These are phyloP conservation scores for Wickerhamomyces alni DNA, from an alignment of 805 yeast genomes.

Conservation along the genomic window DNA sequence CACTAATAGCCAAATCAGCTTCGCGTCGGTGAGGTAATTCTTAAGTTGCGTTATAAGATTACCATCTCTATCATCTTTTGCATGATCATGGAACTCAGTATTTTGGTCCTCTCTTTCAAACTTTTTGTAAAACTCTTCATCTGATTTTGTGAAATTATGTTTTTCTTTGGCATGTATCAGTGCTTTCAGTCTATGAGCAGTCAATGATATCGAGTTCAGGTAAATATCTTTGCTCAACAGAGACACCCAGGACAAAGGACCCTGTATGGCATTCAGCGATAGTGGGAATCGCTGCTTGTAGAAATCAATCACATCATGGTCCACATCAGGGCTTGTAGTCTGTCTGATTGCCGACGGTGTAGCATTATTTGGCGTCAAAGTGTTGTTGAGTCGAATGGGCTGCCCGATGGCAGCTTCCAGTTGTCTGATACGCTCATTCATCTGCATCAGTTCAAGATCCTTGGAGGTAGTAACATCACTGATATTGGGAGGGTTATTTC, in stretches of 20 bases:
- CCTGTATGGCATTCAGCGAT: constrained; percentile 12
- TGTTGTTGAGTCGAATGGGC: not conserved
- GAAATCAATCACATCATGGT: constrained; percentile 9
- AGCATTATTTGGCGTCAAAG: not conserved
- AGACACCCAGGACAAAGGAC: constrained; percentile 21
- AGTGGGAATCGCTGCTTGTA: constrained; percentile 5
- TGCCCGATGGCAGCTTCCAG: constrained; percentile 11
- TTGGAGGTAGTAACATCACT: not conserved
- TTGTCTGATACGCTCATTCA: constrained; percentile 12
- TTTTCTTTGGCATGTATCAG: not conserved
- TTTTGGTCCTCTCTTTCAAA: constrained; percentile 3
- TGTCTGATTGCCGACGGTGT: no score
- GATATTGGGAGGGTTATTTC: not conserved
- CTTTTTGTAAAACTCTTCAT: constrained; percentile 4
- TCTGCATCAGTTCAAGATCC: constrained; percentile 1
- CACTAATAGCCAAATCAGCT: constrained; percentile 19
- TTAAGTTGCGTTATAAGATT: constrained; percentile 1
- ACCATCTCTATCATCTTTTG: constrained; percentile 2
- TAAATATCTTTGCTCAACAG: constrained; percentile 20
- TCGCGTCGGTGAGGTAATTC: constrained; percentile 9
- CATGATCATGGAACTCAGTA: not conserved
- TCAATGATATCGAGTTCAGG: constrained; percentile 12
- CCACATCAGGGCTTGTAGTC: not conserved
- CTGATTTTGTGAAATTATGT: not conserved
- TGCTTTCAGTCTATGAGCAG: constrained; percentile 2